A percentile compares a stretch with the other conserved stretches of the same genome.
phyloP scores from a whole-genome alignment of 495 filamentous ascomycete genomes.

The Penicillium manginii region DNA sequence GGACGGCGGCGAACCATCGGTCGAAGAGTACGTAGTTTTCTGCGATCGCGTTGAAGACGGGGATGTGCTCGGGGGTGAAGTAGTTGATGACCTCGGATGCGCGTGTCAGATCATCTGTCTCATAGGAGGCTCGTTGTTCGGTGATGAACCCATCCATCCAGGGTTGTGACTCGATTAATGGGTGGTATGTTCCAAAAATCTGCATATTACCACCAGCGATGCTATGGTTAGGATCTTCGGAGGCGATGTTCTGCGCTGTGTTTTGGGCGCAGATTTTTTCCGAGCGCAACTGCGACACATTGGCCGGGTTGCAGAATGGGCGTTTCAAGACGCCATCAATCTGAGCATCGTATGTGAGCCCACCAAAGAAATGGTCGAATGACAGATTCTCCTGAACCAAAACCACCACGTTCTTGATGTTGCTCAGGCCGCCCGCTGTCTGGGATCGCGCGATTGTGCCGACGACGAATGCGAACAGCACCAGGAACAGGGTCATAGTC shows the following conservation, averaged over 20 bases:
- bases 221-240: conserved; percentile 54
- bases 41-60: conserved; percentile 47
- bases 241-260: conserved; percentile 36
- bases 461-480: not conserved
- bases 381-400: conserved; percentile 50
- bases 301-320: conserved; percentile 46
- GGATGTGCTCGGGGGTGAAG: conserved; percentile 50
- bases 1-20: conserved; percentile 51
- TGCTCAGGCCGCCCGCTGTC: conserved; percentile 22
- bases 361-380: conserved; percentile 48
- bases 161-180: conserved; percentile 27
- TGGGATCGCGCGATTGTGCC: not conserved
- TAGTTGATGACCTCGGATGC: conserved; percentile 54
- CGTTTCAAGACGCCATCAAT: conserved; percentile 41
- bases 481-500: conserved; percentile 1
- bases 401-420: conserved; percentile 51
- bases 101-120: conserved; percentile 34
- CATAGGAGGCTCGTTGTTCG: conserved; percentile 45
- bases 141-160: conserved; percentile 50
- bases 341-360: conserved; percentile 36
- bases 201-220: conserved; percentile 54
- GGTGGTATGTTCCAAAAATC: conserved; percentile 49
- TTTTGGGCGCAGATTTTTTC: conserved; percentile 41
- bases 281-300: conserved; percentile 36
- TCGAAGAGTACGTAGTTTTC: conserved; percentile 56